Percentiles rank a stretch among this genome's conserved stretches.
Evolutionary conservation across 2,329 filamentous ascomycete genomes (phyloP).

Genomic region (Scedosporium aurantiacum): DNA sequence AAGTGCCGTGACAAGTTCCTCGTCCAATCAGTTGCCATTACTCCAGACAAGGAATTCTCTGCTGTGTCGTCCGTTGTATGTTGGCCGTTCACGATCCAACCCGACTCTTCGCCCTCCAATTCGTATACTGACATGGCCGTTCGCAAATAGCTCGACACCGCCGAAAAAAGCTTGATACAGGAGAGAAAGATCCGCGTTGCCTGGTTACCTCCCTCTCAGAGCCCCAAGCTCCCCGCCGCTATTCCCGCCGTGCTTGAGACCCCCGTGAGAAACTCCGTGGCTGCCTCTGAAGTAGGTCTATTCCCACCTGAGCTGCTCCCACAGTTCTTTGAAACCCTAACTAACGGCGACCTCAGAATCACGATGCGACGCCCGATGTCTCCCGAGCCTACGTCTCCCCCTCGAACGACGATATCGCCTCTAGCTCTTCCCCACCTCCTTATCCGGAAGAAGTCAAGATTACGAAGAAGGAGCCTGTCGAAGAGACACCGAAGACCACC

Average conservation of each 20-base stretch:
- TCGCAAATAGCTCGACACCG: constrained; percentile 59
- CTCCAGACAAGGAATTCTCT: constrained; percentile 69
- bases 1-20: constrained; percentile 97
- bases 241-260: constrained; percentile 9
- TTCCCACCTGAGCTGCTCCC: constrained; percentile 2
- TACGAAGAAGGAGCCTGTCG: constrained; percentile 18
- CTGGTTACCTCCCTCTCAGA: constrained; percentile 48
- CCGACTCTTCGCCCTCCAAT: not conserved
- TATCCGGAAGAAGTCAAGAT: constrained; percentile 23
- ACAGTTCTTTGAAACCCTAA: constrained; percentile 1
- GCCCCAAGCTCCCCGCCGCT: constrained; percentile 35
- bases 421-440: constrained; percentile 21
- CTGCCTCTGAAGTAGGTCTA: not conserved
- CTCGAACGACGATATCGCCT: constrained; percentile 17
- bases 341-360: constrained; percentile 14
- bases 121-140: not conserved
- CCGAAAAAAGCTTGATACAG: constrained; percentile 64
- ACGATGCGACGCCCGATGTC: constrained; percentile 30
- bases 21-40: constrained; percentile 81
- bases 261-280: constrained; percentile 6
- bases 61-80: constrained; percentile 65
- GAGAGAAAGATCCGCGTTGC: constrained; percentile 94
- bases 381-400: constrained; percentile 36
- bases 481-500: constrained; percentile 16
- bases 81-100: constrained; percentile 9